Evolutionary conservation across 2,329 filamentous ascomycete species (phyloP).

Genomic region (Camptophora hylomeconis): DNA sequence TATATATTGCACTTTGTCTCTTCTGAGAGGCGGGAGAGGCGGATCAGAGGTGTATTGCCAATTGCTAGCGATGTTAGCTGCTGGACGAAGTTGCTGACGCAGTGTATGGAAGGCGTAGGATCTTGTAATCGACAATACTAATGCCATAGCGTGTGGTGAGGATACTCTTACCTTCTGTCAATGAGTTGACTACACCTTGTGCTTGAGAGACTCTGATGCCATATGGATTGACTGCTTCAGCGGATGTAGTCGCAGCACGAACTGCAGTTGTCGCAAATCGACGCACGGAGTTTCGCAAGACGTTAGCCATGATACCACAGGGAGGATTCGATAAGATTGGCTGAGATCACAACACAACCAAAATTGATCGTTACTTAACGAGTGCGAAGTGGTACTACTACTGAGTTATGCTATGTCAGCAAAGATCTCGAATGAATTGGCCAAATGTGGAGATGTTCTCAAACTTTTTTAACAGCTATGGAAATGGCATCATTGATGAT

Average conservation of each 20-base stretch:
- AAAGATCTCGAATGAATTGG: too few species aligned
- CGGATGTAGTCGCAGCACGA: constrained; percentile 36
- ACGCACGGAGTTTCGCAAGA: constrained; percentile 25
- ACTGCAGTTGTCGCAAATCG: constrained; percentile 53
- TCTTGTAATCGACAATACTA: too few species aligned
- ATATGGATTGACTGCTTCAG: constrained; percentile 42
- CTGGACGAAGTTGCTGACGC: background rate
- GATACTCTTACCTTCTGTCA: constrained; percentile 60
- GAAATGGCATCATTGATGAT: too few species aligned
- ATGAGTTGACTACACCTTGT: constrained; percentile 63
- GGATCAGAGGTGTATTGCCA: constrained; percentile 91
- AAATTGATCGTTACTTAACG: too few species aligned
- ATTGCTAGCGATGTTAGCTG: constrained; percentile 66
- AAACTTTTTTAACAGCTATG: too few species aligned
- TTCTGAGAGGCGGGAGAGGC: constrained; percentile 73
- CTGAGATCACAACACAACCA: too few species aligned
- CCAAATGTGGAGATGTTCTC: too few species aligned
- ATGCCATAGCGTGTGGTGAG: too few species aligned
- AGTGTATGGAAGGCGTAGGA: constrained; percentile 4
- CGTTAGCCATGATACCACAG: constrained; percentile 16
- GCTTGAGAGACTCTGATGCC: constrained; percentile 63
- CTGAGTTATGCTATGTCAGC: too few species aligned
- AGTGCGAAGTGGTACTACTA: too few species aligned
- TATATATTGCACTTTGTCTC: constrained; percentile 88
- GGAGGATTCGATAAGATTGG: too few species aligned